These are phyloP conservation scores for Rhodotorula kratochvilovae DNA, from an alignment of 768 basidiomycete genomes.

Conservation along the genomic window DNA sequence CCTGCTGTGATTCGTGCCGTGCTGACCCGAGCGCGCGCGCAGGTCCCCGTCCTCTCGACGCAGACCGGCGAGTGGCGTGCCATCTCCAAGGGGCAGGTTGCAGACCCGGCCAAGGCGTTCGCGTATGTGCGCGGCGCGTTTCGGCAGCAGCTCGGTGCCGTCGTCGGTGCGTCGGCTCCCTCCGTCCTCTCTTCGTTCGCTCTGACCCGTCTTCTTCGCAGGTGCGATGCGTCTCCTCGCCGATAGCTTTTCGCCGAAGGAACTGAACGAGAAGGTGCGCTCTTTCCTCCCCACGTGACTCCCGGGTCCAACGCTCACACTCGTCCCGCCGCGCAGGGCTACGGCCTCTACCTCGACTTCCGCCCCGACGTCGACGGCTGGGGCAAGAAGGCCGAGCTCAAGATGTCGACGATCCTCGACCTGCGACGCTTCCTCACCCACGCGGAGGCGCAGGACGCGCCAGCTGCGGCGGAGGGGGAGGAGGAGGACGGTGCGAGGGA, in stretches of 20 bases:
- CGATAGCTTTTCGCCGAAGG: conserved; percentile 46
- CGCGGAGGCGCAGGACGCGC: too few species aligned
- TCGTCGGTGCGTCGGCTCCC: conserved; percentile 62
- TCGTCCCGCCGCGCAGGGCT: conserved; percentile 65
- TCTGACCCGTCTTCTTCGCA: not conserved
- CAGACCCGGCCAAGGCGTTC: conserved; percentile 65
- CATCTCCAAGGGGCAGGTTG: conserved; percentile 65
- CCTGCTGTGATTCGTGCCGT: not conserved
- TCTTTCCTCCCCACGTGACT: not conserved
- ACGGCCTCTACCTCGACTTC: conserved; percentile 77
- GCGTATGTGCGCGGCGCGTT: conserved; percentile 76
- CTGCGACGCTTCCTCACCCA: conserved; percentile 41
- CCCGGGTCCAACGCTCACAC: conserved; percentile 43
- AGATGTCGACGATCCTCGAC: conserved; percentile 64
- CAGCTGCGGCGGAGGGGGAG: not conserved
- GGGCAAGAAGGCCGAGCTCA: conserved; percentile 75
- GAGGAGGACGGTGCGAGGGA: not conserved
- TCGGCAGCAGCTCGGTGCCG: conserved; percentile 68
- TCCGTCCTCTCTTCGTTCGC: not conserved
- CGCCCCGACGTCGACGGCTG: conserved; percentile 71
- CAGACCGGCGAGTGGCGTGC: conserved; percentile 73
- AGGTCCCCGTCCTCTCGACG: conserved; percentile 71
- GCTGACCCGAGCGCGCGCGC: conserved; percentile 39
- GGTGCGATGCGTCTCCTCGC: conserved; percentile 48
- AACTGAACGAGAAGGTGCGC: conserved; percentile 45